These are phyloP conservation scores for Trichoderma gamsii DNA, from an alignment of 495 filamentous ascomycete genomes.

Conservation along the genomic window DNA sequence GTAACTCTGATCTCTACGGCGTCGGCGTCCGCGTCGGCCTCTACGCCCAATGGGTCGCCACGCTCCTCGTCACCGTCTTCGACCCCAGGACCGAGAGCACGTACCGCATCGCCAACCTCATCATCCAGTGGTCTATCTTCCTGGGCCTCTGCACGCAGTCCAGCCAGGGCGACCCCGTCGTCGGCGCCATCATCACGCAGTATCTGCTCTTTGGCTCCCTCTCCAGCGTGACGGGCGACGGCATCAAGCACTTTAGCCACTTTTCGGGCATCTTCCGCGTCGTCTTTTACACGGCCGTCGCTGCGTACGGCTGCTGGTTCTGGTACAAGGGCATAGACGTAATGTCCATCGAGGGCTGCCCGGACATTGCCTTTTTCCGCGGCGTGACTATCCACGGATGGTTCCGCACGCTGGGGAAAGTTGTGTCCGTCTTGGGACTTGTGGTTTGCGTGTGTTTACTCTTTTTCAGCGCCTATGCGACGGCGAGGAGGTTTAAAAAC, in stretches of 20 bases:
- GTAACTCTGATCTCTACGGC: conserved; percentile 21
- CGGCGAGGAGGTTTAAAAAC: neutral
- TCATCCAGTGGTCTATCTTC: conserved; percentile 22
- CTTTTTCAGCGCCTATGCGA: conserved; percentile 10
- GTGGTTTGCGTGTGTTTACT: conserved; percentile 11
- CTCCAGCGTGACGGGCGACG: conserved; percentile 19
- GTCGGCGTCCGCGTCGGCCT: conserved; percentile 23
- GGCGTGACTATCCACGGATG: conserved; percentile 18
- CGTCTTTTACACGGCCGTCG: conserved; percentile 21
- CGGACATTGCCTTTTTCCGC: conserved; percentile 19
- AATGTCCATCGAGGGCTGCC: conserved; percentile 15
- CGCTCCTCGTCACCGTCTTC: conserved; percentile 22
- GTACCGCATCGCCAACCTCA: conserved; percentile 20
- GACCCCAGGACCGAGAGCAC: conserved; percentile 19
- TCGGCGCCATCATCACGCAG: conserved; percentile 18
- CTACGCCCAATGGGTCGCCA: conserved; percentile 21
- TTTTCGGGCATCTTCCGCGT: conserved; percentile 18
- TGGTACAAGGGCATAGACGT: conserved; percentile 19
- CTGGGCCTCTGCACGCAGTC: conserved; percentile 16
- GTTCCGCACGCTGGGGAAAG: conserved; percentile 22
- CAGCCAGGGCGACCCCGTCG: conserved; percentile 4
- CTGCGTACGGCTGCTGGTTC: conserved; percentile 24
- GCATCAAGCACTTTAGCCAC: conserved; percentile 15
- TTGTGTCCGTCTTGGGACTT: conserved; percentile 14
- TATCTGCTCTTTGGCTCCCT: conserved; percentile 21